Percentiles rank a stretch among this genome's conserved stretches.
Evolutionary conservation across 2,329 filamentous ascomycete genomes (phyloP).

Genomic region (Coleophoma eucalyptorum): DNA sequence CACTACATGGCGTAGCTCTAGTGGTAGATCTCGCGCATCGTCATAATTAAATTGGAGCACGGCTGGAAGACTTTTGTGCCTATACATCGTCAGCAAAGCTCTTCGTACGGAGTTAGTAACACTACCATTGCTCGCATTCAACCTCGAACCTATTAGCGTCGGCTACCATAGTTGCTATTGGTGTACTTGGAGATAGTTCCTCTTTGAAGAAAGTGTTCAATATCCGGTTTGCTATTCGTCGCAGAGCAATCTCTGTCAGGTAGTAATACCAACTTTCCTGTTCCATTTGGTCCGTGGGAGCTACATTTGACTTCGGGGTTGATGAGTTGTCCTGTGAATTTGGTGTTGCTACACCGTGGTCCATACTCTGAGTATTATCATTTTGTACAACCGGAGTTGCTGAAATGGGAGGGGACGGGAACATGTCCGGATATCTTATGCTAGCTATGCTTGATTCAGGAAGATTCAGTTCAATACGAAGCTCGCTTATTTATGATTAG

Average conservation of each 20-base stretch:
- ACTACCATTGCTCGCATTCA: neutral
- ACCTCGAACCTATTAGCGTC: neutral
- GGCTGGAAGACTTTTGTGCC: neutral
- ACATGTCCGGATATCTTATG: constrained; percentile 29
- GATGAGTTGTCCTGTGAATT: neutral
- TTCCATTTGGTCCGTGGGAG: constrained; percentile 14
- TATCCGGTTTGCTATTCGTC: constrained; percentile 37
- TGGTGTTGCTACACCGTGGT: neutral
- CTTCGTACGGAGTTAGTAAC: neutral
- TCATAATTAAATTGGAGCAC: neutral
- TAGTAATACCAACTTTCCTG: constrained; percentile 40
- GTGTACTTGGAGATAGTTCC: neutral
- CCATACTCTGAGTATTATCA: neutral
- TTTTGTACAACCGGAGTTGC: neutral
- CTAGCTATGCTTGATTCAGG: constrained; percentile 31
- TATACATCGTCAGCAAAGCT: neutral
- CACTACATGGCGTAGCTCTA: neutral
- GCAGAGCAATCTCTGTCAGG: constrained; percentile 36
- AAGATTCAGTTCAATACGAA: constrained; percentile 34
- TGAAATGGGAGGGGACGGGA: constrained; percentile 23
- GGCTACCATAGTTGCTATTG: neutral
- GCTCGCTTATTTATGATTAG: constrained; percentile 17
- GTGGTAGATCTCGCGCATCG: neutral
- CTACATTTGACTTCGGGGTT: neutral
- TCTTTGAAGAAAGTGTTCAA: constrained; percentile 29